Percentiles rank a stretch among this genome's conserved stretches.
Evolutionary conservation across 495 filamentous ascomycete species (phyloP).

Genomic region (Aspergillus affinis): DNA sequence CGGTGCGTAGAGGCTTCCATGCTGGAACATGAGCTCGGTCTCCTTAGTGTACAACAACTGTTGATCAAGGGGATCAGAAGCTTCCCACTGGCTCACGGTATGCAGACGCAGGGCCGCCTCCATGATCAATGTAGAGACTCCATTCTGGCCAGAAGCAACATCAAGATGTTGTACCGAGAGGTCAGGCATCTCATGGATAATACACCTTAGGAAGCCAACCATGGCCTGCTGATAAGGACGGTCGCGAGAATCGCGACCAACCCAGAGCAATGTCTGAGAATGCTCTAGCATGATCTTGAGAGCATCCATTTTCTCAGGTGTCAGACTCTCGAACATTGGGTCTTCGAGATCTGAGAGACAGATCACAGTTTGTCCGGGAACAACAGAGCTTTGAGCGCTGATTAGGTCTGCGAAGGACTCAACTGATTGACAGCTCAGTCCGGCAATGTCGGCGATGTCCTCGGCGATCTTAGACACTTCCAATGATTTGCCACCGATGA

Average conservation of each 20-base stretch:
- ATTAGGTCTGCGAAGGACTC: not conserved
- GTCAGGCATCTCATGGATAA: constrained; percentile 3
- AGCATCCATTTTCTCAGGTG: not conserved
- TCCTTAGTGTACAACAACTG: not conserved
- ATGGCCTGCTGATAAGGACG: not conserved
- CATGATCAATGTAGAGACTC: not conserved
- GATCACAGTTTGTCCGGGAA: not conserved
- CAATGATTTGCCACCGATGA: constrained; percentile 2
- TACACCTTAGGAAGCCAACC: not conserved
- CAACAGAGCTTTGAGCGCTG: not conserved
- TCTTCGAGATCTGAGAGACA: constrained; percentile 1
- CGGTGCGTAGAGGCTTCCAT: not conserved
- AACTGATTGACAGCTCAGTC: constrained; percentile 1
- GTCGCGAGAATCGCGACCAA: not conserved
- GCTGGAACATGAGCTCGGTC: constrained; percentile 1
- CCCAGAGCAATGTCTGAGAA: not conserved
- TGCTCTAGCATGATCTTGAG: not conserved
- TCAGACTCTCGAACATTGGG: constrained; percentile 1
- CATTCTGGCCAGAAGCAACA: not conserved
- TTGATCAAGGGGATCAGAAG: too few species aligned
- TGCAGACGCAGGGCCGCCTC: too few species aligned
- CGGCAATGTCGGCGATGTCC: not conserved
- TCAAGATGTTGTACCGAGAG: not conserved
- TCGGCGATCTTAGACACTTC: not conserved
- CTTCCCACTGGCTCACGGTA: too few species aligned